Conservation (phyloP, 306 rosid species). For the Malus sylvestris region DNA sequence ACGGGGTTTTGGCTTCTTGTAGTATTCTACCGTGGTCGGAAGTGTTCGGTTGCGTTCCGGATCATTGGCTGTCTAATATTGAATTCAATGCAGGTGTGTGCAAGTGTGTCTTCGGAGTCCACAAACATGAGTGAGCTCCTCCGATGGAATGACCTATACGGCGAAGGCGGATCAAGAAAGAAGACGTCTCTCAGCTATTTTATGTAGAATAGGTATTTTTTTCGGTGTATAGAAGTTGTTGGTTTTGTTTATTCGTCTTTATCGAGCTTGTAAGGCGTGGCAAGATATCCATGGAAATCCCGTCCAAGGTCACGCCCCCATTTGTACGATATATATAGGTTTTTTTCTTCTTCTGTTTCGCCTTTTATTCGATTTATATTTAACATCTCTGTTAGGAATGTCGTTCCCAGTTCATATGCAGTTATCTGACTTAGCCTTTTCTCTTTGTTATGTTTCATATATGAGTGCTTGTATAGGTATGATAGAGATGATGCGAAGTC, state of each 20-base stretch:
- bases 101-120: constrained; percentile 87
- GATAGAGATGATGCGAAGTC: too few species aligned
- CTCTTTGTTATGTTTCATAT: too few species aligned
- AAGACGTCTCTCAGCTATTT: constrained; percentile 77
- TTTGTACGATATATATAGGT: constrained; percentile 43
- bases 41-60: background rate
- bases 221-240: constrained; percentile 43
- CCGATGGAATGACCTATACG: constrained; percentile 90
- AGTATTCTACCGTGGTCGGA: background rate
- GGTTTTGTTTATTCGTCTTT: constrained; percentile 30
- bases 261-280: constrained; percentile 15
- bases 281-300: constrained; percentile 22
- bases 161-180: constrained; percentile 94
- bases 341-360: background rate
- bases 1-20: background rate
- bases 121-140: constrained; percentile 76
- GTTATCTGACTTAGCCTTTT: background rate
- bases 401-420: background rate
- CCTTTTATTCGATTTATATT: background rate
- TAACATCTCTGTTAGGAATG: constrained; percentile 14
- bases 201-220: constrained; percentile 47
- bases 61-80: background rate
- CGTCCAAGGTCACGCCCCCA: constrained; percentile 19
- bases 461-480: background rate
- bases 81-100: constrained; percentile 58